A percentile compares a stretch with the other conserved stretches of the same genome.
Evolutionary conservation across 169 alveolate species (phyloP).

Genomic region (Plasmodium inui): DNA sequence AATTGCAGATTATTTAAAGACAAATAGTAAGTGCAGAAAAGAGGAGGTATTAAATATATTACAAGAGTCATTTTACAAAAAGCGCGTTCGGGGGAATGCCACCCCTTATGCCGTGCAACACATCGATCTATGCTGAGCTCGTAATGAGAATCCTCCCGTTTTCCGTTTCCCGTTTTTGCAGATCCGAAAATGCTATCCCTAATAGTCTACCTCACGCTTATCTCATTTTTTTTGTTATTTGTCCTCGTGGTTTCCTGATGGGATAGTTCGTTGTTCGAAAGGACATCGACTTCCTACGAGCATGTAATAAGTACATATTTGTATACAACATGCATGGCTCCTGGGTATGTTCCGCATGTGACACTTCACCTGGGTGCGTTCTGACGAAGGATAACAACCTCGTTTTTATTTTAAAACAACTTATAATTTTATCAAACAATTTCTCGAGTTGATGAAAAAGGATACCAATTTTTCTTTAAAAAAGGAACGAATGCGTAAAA

Average conservation of each 20-base stretch:
- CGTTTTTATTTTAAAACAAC: not conserved
- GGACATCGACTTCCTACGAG: not conserved
- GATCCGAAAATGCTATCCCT: conserved; percentile 42
- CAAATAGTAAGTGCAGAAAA: conserved; percentile 71
- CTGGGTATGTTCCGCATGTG: not conserved
- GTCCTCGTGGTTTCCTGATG: conserved; percentile 38
- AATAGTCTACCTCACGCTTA: conserved; percentile 34
- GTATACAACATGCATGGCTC: not conserved
- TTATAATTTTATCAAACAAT: not conserved
- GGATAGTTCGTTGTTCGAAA: not conserved
- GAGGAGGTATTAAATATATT: not conserved
- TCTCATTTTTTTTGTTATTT: conserved; percentile 21
- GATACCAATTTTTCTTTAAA: not conserved
- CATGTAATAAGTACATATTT: not conserved
- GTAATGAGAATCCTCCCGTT: conserved; percentile 3
- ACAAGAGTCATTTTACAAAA: not conserved
- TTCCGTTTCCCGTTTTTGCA: conserved; percentile 2
- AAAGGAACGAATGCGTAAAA: not conserved
- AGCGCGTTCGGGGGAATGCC: not conserved
- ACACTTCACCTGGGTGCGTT: not conserved
- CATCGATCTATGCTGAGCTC: conserved; percentile 1
- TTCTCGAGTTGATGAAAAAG: not conserved
- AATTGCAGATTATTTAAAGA: conserved; percentile 69
- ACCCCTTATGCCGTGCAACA: not conserved
- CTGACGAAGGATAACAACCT: not conserved